Evolutionary conservation across 2,329 filamentous ascomycete genomes (phyloP).

Genomic region (Claviceps maximensis): DNA sequence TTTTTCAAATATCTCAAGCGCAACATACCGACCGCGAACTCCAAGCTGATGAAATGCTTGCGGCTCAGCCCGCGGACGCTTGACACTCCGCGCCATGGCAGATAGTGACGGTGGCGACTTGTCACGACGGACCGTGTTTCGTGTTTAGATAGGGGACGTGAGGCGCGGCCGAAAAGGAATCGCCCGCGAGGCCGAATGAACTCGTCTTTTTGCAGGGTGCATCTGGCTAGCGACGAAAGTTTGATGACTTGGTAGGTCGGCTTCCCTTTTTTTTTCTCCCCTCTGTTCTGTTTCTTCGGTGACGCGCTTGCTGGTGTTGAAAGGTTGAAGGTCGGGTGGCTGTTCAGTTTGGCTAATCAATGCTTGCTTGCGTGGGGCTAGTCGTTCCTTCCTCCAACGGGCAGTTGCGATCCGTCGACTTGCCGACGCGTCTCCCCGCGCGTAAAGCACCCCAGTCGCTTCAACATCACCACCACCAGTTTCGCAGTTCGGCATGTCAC

Average conservation of each 20-base stretch:
- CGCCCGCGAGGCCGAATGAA: not conserved
- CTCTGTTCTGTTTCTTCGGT: not conserved
- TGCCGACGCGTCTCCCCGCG: constrained; percentile 9
- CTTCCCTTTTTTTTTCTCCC: not conserved
- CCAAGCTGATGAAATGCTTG: constrained; percentile 23
- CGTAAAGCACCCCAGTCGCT: not conserved
- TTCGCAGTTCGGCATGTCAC: not conserved
- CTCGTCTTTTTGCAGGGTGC: not conserved
- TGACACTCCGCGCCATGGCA: constrained; percentile 22
- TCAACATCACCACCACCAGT: not conserved
- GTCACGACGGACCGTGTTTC: not conserved
- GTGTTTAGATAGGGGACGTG: not conserved
- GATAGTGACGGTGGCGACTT: not conserved
- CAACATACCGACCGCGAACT: constrained; percentile 24
- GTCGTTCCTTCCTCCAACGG: not conserved
- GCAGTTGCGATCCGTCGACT: not conserved
- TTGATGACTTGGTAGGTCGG: not conserved
- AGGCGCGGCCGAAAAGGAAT: not conserved
- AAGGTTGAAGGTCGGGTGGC: not conserved
- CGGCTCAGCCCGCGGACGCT: constrained; percentile 13
- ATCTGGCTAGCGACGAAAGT: not conserved
- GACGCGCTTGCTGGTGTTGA: not conserved
- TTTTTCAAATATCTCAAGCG: not conserved
- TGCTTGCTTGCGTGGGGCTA: not conserved
- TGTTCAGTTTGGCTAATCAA: not conserved